Evolutionary conservation across 371 early-diverging fungal genomes (phyloP).

Genomic region (Syncephalis plumigaleata): DNA sequence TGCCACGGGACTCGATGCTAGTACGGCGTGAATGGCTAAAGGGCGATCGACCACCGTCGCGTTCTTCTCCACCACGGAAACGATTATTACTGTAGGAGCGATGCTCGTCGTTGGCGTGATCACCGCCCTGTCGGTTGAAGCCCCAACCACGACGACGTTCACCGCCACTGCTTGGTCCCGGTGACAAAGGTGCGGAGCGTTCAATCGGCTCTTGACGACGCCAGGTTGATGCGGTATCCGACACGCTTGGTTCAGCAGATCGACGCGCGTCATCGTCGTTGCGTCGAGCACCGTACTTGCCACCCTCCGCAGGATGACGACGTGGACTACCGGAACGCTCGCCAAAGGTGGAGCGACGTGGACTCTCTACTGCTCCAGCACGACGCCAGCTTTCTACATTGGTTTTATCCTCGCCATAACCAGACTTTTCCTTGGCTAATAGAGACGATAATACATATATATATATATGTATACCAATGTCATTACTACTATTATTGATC

Average conservation of each 20-base stretch:
- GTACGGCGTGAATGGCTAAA: too few relatives aligned
- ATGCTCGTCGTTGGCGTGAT: conserved; percentile 20
- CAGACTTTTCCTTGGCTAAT: conserved; percentile 16
- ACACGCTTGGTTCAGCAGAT: conserved; percentile 19
- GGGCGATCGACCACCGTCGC: too few relatives aligned
- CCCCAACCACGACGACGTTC: conserved; percentile 12
- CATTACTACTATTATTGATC: too few relatives aligned
- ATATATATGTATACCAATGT: conserved; percentile 1
- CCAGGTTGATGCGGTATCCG: conserved; percentile 26
- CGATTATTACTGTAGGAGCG: conserved; percentile 18
- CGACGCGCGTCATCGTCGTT: conserved; percentile 8
- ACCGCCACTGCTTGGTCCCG: conserved; percentile 12
- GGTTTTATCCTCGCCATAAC: conserved; percentile 17
- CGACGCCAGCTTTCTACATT: conserved; percentile 17
- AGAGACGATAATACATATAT: neutral
- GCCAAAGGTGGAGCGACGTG: conserved; percentile 1
- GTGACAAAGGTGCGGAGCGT: too few relatives aligned
- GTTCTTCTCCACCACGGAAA: conserved; percentile 12
- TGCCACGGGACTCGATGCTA: too few relatives aligned
- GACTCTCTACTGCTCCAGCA: conserved; percentile 1
- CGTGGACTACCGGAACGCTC: conserved; percentile 12
- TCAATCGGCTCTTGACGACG: conserved; percentile 12
- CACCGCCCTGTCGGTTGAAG: conserved; percentile 14
- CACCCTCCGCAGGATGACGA: conserved; percentile 9
- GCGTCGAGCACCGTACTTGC: conserved; percentile 15